Evolutionary conservation across 768 basidiomycete species (phyloP), one percentile per base, ranked within the genome.

Genomic region (Serendipita vermifera): DNA sequence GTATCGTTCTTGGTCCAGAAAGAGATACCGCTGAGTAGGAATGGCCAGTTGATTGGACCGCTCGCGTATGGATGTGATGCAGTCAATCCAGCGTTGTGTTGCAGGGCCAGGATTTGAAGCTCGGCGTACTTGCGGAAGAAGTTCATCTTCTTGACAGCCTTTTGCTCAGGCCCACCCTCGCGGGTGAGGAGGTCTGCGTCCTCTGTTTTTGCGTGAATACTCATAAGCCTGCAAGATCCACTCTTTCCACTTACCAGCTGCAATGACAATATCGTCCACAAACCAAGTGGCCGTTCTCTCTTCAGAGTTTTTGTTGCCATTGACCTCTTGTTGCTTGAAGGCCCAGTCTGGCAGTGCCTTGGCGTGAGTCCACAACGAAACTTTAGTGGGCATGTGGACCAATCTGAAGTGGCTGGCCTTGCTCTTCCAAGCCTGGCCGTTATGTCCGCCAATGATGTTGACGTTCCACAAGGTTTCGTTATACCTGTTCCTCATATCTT

Each of bases 1-100:
- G 75, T 74, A 4, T 84, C 83, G 56, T 76, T 82, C 63, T 87
- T 76, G 3, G 96, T 99, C 96, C 96, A 99, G 77, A 98, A 98
- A 66, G 90, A 93, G 72, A 99, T 98, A 48, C 96, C 96, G 60
- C 76, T 89, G 27, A 97, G 70, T 35, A 92, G 78, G 82, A 98
- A 98, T 4, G 96, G 96, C 96, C 96, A 99, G 67, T 94, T 92
- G 70, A 97, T 83, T 3, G 96, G 92, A n/a, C 76, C 77, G 58
- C 87, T 88, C 3, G 96, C 92, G 67, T 99, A 99, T 38, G 96
- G 96, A 66, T 99, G 96, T 3, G 86, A 87, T n/a, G 91, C 87
- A 24, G 91, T 94, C 60, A 99, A 75, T 20, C 92, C 96, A n/a
- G 96, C 93, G 64, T 99, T 99, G 73, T 99, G 96, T 66, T 96